Percentiles rank a stretch among this genome's conserved stretches.
phyloP scores from a whole-genome alignment of 108 stramenopile species.

The Aureococcus anophagefferens region DNA sequence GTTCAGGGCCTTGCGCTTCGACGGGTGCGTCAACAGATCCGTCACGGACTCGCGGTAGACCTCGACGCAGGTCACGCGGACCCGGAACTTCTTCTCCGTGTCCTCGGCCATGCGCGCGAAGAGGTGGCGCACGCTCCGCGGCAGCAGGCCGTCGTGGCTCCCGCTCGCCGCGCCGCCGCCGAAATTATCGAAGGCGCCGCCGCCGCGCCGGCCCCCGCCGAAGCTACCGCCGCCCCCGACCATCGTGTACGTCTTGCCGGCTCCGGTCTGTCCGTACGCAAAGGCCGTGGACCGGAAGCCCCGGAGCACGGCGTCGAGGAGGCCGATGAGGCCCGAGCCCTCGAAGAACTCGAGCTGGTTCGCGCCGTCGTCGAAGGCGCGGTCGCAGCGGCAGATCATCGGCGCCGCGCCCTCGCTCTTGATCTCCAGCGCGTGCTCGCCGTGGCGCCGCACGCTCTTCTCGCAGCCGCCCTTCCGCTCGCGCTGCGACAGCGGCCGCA shows the following conservation, averaged over 20 bases:
- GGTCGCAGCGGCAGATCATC: slow-evolving; percentile 3
- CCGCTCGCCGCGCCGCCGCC: not conserved
- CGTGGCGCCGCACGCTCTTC: not conserved
- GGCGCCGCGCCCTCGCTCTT: not conserved
- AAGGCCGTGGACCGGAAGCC: slow-evolving; percentile 27
- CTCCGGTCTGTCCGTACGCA: slow-evolving; percentile 29
- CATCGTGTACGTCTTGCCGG: slow-evolving; percentile 20
- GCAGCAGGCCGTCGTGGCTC: slow-evolving; percentile 2
- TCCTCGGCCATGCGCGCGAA: slow-evolving; percentile 1
- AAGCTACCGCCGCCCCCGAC: not conserved
- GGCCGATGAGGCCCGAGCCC: not conserved
- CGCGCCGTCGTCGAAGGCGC: not conserved
- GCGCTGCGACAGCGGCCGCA: not conserved
- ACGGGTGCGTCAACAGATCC: slow-evolving; percentile 3
- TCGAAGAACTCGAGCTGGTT: slow-evolving; percentile 11
- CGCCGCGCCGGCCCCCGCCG: too few species aligned
- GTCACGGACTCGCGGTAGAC: slow-evolving; percentile 12
- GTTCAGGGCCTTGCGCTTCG: slow-evolving; percentile 2
- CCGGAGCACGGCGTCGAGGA: slow-evolving; percentile 4
- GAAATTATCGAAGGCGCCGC: too few species aligned
- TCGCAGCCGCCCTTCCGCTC: not conserved
- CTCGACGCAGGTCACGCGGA: slow-evolving; percentile 14
- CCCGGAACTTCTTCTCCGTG: not conserved
- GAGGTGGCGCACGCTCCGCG: slow-evolving; percentile 2
- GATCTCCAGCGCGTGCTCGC: not conserved